Evolutionary conservation across 768 basidiomycete genomes (phyloP).

Genomic region (Rhizopogon sp.): DNA sequence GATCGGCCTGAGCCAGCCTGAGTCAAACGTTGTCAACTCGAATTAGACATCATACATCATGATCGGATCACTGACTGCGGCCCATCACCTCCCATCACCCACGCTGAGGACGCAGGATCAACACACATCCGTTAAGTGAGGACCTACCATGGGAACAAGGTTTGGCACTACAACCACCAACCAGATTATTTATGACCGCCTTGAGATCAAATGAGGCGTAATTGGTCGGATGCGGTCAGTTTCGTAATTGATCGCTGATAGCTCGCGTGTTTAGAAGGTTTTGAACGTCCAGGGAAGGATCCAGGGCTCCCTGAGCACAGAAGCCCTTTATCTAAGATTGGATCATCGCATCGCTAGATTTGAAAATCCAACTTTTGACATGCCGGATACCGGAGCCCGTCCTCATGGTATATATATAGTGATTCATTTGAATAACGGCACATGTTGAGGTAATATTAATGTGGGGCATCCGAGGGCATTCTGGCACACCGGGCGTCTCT

Average conservation of each 20-base stretch:
- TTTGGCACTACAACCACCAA: background rate
- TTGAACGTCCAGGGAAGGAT: background rate
- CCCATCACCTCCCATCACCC: background rate
- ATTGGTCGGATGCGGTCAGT: background rate
- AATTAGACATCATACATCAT: background rate
- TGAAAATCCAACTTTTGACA: background rate
- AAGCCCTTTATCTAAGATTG: background rate
- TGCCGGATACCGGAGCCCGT: background rate
- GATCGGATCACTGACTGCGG: background rate
- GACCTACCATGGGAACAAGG: slow-evolving; percentile 1
- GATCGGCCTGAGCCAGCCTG: background rate
- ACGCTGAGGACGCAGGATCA: background rate
- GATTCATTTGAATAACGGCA: background rate
- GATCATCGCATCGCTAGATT: background rate
- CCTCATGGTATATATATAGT: background rate
- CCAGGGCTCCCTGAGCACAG: background rate
- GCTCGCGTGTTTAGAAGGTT: background rate
- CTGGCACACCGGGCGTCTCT: too few relatives aligned
- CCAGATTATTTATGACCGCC: background rate
- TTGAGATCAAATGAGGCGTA: background rate
- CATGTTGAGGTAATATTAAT: background rate
- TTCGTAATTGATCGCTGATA: slow-evolving; percentile 1
- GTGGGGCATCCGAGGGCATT: background rate
- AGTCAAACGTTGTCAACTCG: background rate
- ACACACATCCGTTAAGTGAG: background rate